Percentiles rank a stretch among this genome's conserved stretches.
phyloP scores from a whole-genome alignment of 2,329 filamentous ascomycete genomes.

The Fusarium goolgardi region DNA sequence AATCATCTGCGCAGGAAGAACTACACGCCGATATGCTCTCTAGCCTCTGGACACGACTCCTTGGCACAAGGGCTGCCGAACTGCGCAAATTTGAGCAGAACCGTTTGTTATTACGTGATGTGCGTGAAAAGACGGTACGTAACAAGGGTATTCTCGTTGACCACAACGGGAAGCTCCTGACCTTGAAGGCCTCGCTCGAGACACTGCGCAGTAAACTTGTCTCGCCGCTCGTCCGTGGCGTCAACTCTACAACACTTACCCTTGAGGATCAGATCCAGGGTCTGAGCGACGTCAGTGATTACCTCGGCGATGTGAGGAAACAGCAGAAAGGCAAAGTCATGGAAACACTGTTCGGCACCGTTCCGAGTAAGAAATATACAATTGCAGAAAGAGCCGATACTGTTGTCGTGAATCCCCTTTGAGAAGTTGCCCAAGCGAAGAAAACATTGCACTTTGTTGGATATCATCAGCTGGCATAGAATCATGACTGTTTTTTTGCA shows the following conservation, averaged over 20 bases:
- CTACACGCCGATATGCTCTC: constrained; percentile 84
- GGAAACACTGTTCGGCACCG: constrained; percentile 77
- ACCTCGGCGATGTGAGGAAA: constrained; percentile 79
- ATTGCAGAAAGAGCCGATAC: constrained; percentile 49
- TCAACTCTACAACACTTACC: constrained; percentile 74
- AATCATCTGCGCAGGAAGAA: constrained; percentile 83
- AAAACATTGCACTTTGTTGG: background rate
- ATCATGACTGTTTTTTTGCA: background rate
- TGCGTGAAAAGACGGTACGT: constrained; percentile 83
- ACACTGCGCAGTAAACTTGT: constrained; percentile 85
- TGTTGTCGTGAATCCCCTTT: constrained; percentile 36
- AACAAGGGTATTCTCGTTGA: constrained; percentile 90
- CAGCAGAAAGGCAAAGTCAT: constrained; percentile 86
- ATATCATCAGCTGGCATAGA: background rate
- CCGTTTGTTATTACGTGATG: constrained; percentile 78
- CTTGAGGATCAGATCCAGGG: constrained; percentile 89
- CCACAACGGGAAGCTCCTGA: constrained; percentile 85
- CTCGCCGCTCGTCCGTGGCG: constrained; percentile 80
- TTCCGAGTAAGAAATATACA: constrained; percentile 49
- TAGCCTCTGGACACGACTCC: constrained; percentile 85
- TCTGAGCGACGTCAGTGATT: constrained; percentile 80
- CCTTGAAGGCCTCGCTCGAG: constrained; percentile 88
- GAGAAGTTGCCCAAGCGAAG: background rate
- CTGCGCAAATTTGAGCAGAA: constrained; percentile 95
- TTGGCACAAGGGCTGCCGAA: constrained; percentile 78